A percentile compares a stretch with the other conserved stretches of the same genome.
Conservation (phyloP, 1,284 basidiomycete species). For the Exobasidium rhododendri region DNA sequence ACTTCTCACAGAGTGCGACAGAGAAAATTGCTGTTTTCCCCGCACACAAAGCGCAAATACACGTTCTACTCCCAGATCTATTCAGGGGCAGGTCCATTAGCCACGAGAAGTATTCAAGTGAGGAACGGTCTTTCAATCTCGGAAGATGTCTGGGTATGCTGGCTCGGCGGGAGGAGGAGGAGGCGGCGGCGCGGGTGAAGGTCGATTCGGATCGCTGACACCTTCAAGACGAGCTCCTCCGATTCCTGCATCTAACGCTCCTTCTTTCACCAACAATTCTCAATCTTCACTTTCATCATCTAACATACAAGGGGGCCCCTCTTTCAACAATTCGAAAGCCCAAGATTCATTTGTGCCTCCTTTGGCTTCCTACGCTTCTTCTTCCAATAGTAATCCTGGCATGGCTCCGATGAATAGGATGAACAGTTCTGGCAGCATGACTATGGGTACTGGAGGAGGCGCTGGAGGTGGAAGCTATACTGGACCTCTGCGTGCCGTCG, state of each 20-base stretch:
- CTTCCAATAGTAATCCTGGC: neutral
- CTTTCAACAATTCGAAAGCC: slow-evolving; percentile 1
- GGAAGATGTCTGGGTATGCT: slow-evolving; percentile 15
- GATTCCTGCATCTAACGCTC: slow-evolving; percentile 22
- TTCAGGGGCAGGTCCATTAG: too few species aligned
- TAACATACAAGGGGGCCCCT: neutral
- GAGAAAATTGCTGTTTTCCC: too few species aligned
- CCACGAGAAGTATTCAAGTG: too few species aligned
- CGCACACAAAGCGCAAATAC: too few species aligned
- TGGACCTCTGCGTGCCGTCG: slow-evolving; percentile 41
- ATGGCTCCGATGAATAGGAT: neutral
- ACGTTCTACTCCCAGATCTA: too few species aligned
- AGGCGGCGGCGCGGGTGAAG: neutral
- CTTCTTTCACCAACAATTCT: neutral
- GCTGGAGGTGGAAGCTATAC: slow-evolving; percentile 48
- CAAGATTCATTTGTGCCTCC: slow-evolving; percentile 41
- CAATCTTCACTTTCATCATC: neutral
- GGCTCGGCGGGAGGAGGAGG: neutral
- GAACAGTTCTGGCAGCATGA: neutral
- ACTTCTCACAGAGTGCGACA: too few species aligned
- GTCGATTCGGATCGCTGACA: slow-evolving; percentile 30
- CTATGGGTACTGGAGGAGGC: slow-evolving; percentile 18
- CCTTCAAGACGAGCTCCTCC: slow-evolving; percentile 47
- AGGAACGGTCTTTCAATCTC: too few species aligned
- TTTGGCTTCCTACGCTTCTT: slow-evolving; percentile 28